Base-by-base conservation (phyloP, 83 land plant species). In the Diphasiastrum complanatum region DNA sequence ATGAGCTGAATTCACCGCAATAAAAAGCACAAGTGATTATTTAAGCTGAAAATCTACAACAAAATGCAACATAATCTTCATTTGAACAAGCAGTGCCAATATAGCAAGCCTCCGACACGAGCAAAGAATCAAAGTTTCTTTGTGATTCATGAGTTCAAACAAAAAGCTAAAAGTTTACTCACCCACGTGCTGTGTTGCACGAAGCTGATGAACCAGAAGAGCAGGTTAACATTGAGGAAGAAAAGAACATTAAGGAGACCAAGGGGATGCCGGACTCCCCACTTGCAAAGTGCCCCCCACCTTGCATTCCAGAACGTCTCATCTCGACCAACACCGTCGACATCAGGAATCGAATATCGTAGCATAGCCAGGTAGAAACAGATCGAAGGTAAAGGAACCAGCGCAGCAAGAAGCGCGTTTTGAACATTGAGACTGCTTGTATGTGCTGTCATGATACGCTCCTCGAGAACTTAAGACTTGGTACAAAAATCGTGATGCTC, bases 111-210 rank as follows among this genome's bases (percentile, higher is more conserved):
- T 45, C 10, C 5, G 14, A 23, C 31, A 2, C 20, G 18, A 16
- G 43, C 14, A 4, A 37, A 43, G 26, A 43, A 26, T 5, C 40
- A 32, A 43, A 52, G 8, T 3, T 28, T 33, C 31, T 20, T 1
- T 37, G 11, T 41, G 26, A 10, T 11, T 50, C 59, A 16, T 10
- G 35, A 20, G 19, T 14, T n/a, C n/a, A n/a, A n/a, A n/a, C n/a
- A n/a, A n/a, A n/a, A n/a, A n/a, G n/a, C n/a, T n/a, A n/a, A n/a
- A n/a, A n/a, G n/a, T n/a, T n/a, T 1, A 30, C 66, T 22, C 68
- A 93, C 98, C 99, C 99, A 95, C 45, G 89, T 76, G 87, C 80
- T 86, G 24, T 75, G 73, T 51, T 82, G 99, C 36, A 95, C 47
- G 28, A 80, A 72, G 63, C 92, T 76, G 68, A 93, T 81, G 75